Percentiles rank a stretch among this genome's conserved stretches.
Evolutionary conservation across 495 filamentous ascomycete species (phyloP).

Genomic region (Penicillium soppii): DNA sequence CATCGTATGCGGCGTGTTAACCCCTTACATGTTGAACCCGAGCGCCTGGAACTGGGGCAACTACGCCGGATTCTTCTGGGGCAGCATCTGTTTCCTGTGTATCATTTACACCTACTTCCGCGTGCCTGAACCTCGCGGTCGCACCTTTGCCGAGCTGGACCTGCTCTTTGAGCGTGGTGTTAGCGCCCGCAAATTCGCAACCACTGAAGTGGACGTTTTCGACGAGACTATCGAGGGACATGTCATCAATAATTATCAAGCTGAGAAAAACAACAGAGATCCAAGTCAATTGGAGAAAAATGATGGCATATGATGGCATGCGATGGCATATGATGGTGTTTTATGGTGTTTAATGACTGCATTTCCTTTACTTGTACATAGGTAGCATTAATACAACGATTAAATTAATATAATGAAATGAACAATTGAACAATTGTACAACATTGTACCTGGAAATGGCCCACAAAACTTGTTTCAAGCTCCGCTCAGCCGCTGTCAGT

Average conservation of each 20-base stretch:
- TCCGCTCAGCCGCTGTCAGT: background rate
- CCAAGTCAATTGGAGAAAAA: slow-evolving; percentile 30
- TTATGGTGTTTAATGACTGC: no score
- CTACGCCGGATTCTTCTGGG: slow-evolving; percentile 83
- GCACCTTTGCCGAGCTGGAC: slow-evolving; percentile 74
- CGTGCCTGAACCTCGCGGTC: slow-evolving; percentile 68
- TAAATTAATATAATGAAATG: no score
- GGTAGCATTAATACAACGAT: slow-evolving; percentile 4
- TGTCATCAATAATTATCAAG: slow-evolving; percentile 49
- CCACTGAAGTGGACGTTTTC: slow-evolving; percentile 66
- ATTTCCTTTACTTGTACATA: slow-evolving; percentile 8
- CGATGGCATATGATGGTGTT: no score
- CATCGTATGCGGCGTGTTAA: slow-evolving; percentile 68
- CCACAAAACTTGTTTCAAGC: no score
- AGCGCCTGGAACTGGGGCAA: slow-evolving; percentile 73
- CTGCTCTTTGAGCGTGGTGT: slow-evolving; percentile 65
- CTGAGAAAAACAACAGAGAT: slow-evolving; percentile 29
- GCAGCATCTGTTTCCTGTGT: slow-evolving; percentile 68
- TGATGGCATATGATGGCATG: slow-evolving; percentile 21
- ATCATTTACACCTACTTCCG: slow-evolving; percentile 75
- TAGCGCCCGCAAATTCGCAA: slow-evolving; percentile 66
- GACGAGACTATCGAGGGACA: slow-evolving; percentile 54
- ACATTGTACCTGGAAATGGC: no score
- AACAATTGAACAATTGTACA: no score
- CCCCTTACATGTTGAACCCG: slow-evolving; percentile 76